Conservation (phyloP, 352 stramenopile species). For the Nothophytophthora sp. region DNA sequence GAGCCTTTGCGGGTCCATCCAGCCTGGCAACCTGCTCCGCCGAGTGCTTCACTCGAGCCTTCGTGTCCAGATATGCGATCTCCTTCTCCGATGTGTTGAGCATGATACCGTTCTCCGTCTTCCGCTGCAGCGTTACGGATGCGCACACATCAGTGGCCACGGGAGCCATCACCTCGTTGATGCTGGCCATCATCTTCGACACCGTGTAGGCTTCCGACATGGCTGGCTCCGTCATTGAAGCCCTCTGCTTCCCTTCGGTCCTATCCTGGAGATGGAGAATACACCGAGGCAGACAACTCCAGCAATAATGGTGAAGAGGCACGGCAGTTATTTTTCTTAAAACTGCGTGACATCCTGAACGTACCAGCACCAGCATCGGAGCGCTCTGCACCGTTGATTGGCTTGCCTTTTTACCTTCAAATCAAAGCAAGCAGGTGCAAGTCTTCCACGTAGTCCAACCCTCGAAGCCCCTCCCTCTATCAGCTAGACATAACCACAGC, state of each 20-base stretch:
- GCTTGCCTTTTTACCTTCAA: no score
- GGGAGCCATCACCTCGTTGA: conserved; percentile 79
- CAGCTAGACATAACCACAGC: no score
- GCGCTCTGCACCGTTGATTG: no score
- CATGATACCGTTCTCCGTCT: conserved; percentile 79
- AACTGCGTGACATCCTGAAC: no score
- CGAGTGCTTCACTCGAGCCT: conserved; percentile 75
- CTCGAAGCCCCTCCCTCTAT: no score
- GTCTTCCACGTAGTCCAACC: no score
- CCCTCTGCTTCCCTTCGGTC: not conserved
- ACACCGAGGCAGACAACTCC: not conserved
- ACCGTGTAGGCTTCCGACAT: conserved; percentile 78
- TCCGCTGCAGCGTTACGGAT: conserved; percentile 69
- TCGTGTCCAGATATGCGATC: conserved; percentile 75
- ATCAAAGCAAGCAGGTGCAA: no score
- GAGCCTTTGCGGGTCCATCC: conserved; percentile 28
- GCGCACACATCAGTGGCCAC: conserved; percentile 44
- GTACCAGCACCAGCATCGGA: no score
- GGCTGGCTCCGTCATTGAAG: not conserved
- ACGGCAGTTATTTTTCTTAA: no score
- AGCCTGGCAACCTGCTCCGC: conserved; percentile 52
- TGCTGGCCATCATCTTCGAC: conserved; percentile 82
- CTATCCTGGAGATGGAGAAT: not conserved
- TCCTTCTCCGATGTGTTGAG: conserved; percentile 74
- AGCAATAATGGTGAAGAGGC: no score